Base-by-base conservation (phyloP, 2,329 filamentous ascomycete species). In the Amesomyces nigricolor region DNA sequence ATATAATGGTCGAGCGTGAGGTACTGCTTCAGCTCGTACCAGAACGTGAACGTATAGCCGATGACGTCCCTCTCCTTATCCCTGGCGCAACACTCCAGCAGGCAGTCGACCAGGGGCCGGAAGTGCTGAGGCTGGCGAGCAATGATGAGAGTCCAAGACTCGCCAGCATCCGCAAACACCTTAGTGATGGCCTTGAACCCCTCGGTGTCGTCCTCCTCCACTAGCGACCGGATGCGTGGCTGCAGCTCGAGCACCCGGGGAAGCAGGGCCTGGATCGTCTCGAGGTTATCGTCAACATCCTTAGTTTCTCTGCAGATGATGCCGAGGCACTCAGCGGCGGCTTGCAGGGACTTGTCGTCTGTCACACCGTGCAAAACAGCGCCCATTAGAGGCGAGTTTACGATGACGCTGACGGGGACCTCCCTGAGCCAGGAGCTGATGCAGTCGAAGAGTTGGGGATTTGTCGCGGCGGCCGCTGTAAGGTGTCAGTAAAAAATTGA, bases 1-100 rank as follows among this genome's bases (percentile, higher is more conserved):
- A 89, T 88, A 68, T 96, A 99, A 62, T 87, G 87, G 37, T 97
- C 92, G 51, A 99, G 73, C 1, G 91, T 91, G 47, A 99, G 78
- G 69, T 95, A 96, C 70, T 96, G 91, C 76, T 99, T 99, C 46
- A 99, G 80, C 68, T 99, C 94, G 69, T 95, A 97, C 94, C 94
- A 99, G 74, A 99, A 97, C 63, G 84, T 85, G 72, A 99, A 99
- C 0, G 95, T 99, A 65, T 94, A 85, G 52, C 90, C 89, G 60
- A 99, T 91, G 4, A 91, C 90, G 62, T 99, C 94, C 59, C 88
- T 84, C 52, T 96, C 92, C 68, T 85, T 85, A 70, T 99, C 94
- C 62, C 88, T 82, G 10, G 87, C 83, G 58, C 89, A 91, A 67
- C 91, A 96, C 73, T 97, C 91, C n/a, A 97, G 79, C 14, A 99